A percentile compares a stretch with the other conserved stretches of the same genome.
These are phyloP conservation scores for Tilletiopsis washingtonensis DNA, from an alignment of 1,284 basidiomycete species.

Conservation along the genomic window DNA sequence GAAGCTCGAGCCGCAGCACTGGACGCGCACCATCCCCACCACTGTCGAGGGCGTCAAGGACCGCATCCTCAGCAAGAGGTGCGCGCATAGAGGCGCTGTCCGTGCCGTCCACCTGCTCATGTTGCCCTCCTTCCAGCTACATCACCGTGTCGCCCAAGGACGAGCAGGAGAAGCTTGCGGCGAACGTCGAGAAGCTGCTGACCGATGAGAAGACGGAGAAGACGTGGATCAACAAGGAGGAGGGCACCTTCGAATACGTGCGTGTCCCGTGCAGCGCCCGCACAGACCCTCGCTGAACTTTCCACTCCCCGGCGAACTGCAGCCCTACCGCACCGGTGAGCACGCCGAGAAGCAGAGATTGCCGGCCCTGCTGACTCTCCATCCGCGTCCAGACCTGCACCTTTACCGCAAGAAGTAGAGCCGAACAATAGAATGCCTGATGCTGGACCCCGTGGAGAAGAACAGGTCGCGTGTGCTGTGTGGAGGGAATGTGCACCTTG, in stretches of 20 bases:
- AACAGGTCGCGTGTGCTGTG: no score
- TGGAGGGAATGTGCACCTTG: no score
- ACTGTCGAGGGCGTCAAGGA: conserved; percentile 22
- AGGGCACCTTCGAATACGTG: conserved; percentile 33
- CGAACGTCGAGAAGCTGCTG: conserved; percentile 13
- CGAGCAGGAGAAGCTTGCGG: conserved; percentile 15
- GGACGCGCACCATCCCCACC: conserved; percentile 27
- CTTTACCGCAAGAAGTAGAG: no score
- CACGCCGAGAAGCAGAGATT: no score
- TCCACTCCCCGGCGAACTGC: no score
- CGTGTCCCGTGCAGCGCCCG: background rate
- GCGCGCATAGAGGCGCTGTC: background rate
- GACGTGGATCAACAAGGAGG: conserved; percentile 34
- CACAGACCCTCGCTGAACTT: no score
- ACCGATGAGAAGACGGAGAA: conserved; percentile 20
- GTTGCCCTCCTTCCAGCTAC: conserved; percentile 9
- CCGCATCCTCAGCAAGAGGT: conserved; percentile 7
- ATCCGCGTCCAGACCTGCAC: no score
- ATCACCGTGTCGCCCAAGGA: conserved; percentile 27
- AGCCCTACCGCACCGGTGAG: no score
- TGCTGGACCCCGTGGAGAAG: no score
- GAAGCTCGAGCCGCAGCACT: conserved; percentile 12
- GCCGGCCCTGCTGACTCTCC: no score
- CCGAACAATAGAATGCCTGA: no score
- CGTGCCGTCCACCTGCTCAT: background rate